Base-by-base conservation (phyloP, 2,329 filamentous ascomycete genomes). In the Xylaria polymorpha region DNA sequence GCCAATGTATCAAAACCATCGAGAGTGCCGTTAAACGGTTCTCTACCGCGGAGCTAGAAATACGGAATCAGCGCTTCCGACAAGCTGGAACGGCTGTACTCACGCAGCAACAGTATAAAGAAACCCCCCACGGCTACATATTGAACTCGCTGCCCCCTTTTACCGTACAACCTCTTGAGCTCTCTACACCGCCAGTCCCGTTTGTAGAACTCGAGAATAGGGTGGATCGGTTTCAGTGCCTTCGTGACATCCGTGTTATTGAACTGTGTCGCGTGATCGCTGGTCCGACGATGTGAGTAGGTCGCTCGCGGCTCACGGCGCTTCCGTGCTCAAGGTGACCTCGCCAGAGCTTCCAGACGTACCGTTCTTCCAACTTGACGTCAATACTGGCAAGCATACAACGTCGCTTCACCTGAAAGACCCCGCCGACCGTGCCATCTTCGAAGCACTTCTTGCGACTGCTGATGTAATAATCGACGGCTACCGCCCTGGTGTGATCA, bases 241-340 rank as follows among this genome's bases (percentile, higher is more conserved):
- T 88, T 82, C 68, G 84, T 75, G 91, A 91, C 0, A 84, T 94
- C 77, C 91, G 90, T 72, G 91, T 94, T 6, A 84, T 94, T 5
- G 92, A 94, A 76, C 81, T 94, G 37, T 92, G 91, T 76, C 88
- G 91, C 48, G 90, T 94, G 74, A 93, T 94, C 71, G 92, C 92
- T 3, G 91, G 91, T 0, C 91, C 91, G n/a, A 88, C 90, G 4
- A 89, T 94, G n/a, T 72, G 88, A n/a, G 88, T 3, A 87, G 91
- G 37, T 89, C 89, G 1, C 84, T 94, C 0, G 91, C 90, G n/a
- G 91, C 92, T 70, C 91, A 93, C 76, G 92, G 92, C 1, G 92
- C 92, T 8, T 87, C 90, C 62, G 91, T 94, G 0, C 84, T 94
- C 72, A 92, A 93, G 74, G 84, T 94, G 55, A 93, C 91, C 2